Base-by-base conservation (phyloP, 1,284 basidiomycete species). In the Melampsora larici-populina region DNA sequence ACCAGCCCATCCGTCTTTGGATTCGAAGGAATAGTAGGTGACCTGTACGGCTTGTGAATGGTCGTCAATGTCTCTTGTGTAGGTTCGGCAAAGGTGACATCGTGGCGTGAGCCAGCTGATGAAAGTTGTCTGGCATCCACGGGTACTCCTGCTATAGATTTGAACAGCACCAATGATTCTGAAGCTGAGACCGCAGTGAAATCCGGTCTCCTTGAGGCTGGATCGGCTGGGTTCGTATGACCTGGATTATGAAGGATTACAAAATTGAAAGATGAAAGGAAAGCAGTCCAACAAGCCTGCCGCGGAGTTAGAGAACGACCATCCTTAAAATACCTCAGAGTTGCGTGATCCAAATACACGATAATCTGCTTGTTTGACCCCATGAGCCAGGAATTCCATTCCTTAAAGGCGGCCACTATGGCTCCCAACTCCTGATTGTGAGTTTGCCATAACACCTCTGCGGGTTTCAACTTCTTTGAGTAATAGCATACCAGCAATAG, bases 401-500 rank as follows among this genome's bases (percentile, higher is more conserved):
- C 66, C 9, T 68, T 24, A 18, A 68, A 68, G 1, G 40, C 43
- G 4, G 43, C 7, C 2, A 40, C 43, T 2, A 43, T 68, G 1
- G 36, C 29, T 1, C 36, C 21, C 2, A 65, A 18, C 26, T 65
- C 31, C 17, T 29, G 31, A 33, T 65, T 29, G 8, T 65, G 31
- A 21, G 40, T 36, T 36, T 24, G 63, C 63, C 63, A 65, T 1
- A 65, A 9, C 5, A 11, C 4, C 11, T 64, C 62, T 0, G 18
- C 31, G 0, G 62, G 21, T 6, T 15, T 21, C 17, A 29, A 7
- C 11, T 64, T 64, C 24, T n/a, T 64, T 21, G 24, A n/a, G 15
- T 65, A 33, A 11, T 33, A 33, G 8, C 29, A 40, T 5, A 79
- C 70, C 31, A 78, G 79, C 24, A 62, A 48, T 1, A 78, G 33